A percentile compares a stretch with the other conserved stretches of the same genome.
These are phyloP conservation scores for Colletotrichum sp. DNA, from an alignment of 2,329 filamentous ascomycete genomes.

Conservation along the genomic window DNA sequence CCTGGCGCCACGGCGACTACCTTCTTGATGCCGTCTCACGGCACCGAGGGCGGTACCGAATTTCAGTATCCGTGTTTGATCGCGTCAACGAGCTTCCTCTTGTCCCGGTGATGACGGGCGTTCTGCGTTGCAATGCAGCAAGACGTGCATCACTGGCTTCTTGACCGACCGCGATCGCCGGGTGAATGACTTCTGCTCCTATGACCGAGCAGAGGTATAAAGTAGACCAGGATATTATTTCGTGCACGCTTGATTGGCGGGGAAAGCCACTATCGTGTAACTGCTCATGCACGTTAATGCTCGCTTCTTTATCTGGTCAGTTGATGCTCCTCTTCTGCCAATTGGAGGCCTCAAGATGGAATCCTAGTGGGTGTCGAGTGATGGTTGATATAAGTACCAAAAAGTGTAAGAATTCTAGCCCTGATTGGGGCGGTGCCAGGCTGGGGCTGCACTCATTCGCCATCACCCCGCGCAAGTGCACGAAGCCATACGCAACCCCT, in stretches of 20 bases:
- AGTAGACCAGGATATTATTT: background rate
- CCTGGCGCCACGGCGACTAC: background rate
- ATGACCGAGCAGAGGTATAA: background rate
- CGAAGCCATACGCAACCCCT: background rate
- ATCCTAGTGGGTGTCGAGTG: background rate
- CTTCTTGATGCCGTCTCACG: background rate
- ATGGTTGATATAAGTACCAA: background rate
- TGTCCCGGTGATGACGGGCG: background rate
- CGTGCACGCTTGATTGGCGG: background rate
- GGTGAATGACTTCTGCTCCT: background rate
- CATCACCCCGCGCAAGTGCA: background rate
- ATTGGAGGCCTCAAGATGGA: background rate
- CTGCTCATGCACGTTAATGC: constrained; percentile 75
- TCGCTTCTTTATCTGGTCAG: background rate
- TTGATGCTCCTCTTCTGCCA: background rate
- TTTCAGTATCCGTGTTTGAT: background rate
- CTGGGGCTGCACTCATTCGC: constrained; percentile 2
- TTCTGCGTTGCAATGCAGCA: background rate
- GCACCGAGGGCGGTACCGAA: background rate
- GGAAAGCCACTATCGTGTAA: constrained; percentile 34
- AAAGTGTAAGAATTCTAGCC: constrained; percentile 3
- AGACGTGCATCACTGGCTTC: background rate
- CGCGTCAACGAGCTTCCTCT: background rate
- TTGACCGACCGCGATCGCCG: background rate
- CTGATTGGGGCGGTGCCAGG: background rate